Conservation (phyloP, 257 asterid genomes). For the Fraxinus quadrangulata region DNA sequence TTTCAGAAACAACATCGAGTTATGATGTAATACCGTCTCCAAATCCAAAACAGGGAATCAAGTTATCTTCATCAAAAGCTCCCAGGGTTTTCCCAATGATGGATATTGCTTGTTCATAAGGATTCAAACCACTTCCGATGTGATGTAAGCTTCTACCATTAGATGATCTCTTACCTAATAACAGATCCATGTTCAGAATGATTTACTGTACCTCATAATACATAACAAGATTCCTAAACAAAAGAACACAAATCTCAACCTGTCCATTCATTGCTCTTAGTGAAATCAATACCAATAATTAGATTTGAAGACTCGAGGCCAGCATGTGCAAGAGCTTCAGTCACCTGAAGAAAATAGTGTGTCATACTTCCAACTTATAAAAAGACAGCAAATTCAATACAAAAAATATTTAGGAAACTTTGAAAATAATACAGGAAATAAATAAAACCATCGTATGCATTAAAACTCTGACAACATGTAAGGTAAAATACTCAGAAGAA, state of each 20-base stretch:
- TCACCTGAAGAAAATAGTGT: constrained; percentile 36
- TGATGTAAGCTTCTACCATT: constrained; percentile 50
- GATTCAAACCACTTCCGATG: constrained; percentile 46
- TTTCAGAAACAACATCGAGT: constrained; percentile 9
- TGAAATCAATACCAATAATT: constrained; percentile 63
- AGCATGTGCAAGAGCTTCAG: constrained; percentile 57
- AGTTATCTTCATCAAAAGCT: constrained; percentile 57
- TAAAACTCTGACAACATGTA: background rate
- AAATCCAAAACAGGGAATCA: constrained; percentile 61
- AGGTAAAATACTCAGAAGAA: background rate
- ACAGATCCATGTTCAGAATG: constrained; percentile 17
- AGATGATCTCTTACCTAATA: constrained; percentile 44
- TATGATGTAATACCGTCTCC: constrained; percentile 46
- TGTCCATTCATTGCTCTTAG: constrained; percentile 71
- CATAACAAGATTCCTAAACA: background rate
- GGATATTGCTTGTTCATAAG: constrained; percentile 57
- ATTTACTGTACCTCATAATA: background rate
- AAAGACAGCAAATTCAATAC: background rate
- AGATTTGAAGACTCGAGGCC: constrained; percentile 65
- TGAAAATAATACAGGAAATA: background rate
- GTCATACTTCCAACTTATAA: background rate
- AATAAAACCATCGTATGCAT: background rate
- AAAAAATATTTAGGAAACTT: background rate
- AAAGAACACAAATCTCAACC: constrained; percentile 30
- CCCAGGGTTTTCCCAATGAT: constrained; percentile 60